Evolutionary conservation across 306 rosid species (phyloP).

Genomic region (Aeschynomene evenia): DNA sequence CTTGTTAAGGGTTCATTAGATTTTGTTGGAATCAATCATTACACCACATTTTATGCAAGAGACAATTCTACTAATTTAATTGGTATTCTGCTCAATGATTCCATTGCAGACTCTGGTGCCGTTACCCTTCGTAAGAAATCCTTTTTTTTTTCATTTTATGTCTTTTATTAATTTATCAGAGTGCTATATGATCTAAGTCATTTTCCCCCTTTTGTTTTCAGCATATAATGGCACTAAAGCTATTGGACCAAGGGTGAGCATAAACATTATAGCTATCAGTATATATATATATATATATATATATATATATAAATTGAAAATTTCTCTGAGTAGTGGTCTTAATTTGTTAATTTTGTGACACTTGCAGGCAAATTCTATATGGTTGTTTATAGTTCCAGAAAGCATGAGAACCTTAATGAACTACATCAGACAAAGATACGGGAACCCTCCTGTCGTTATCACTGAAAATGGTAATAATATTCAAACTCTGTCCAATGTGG

Average conservation of each 20-base stretch:
- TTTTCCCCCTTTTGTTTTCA: constrained; percentile 38
- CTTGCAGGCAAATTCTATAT: constrained; percentile 89
- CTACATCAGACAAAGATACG: constrained; percentile 74
- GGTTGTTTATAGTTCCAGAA: constrained; percentile 87
- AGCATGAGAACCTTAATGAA: constrained; percentile 87
- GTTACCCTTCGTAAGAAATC: constrained; percentile 80
- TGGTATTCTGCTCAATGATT: constrained; percentile 44
- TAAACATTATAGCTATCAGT: too few species aligned
- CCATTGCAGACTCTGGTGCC: constrained; percentile 68
- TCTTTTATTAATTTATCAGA: neutral
- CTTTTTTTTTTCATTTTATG: too few species aligned
- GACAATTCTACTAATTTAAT: constrained; percentile 34
- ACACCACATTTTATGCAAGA: constrained; percentile 72
- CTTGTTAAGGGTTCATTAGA: constrained; percentile 78
- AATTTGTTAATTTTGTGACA: constrained; percentile 16
- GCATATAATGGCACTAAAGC: constrained; percentile 66
- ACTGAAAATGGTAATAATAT: constrained; percentile 87
- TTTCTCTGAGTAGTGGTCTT: neutral
- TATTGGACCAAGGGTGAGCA: constrained; percentile 72
- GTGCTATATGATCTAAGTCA: constrained; percentile 23
- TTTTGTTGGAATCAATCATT: constrained; percentile 94
- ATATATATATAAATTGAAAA: neutral
- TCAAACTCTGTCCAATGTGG: neutral
- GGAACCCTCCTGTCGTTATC: constrained; percentile 72
- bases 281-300: too few species aligned